phyloP scores from a whole-genome alignment of 306 rosid genomes.

The Betula pendula region DNA sequence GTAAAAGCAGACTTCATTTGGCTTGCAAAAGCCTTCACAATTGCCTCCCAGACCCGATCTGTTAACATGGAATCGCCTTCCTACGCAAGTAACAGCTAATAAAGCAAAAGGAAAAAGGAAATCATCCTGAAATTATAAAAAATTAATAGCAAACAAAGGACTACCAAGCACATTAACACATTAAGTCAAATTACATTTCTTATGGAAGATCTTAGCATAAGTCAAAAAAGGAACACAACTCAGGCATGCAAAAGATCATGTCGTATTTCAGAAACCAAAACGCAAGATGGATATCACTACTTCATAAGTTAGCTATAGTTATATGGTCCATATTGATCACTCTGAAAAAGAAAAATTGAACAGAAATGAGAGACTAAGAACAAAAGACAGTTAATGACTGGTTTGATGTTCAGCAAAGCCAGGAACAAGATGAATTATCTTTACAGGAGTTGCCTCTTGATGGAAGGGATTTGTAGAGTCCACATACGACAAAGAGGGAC shows the following conservation, averaged over 20 bases:
- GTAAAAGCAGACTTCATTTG: conserved; percentile 98
- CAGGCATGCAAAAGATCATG: conserved; percentile 2
- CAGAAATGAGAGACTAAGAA: not conserved
- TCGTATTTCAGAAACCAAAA: not conserved
- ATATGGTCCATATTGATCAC: not conserved
- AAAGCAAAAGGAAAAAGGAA: conserved; percentile 27
- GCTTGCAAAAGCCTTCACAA: conserved; percentile 86
- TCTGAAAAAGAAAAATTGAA: not conserved
- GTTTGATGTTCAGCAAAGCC: not conserved
- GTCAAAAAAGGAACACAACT: conserved; percentile 26
- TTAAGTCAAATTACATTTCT: conserved; percentile 6
- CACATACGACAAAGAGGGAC: too few species aligned
- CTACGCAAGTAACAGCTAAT: conserved; percentile 40
- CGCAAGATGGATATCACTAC: not conserved
- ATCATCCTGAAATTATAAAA: not conserved
- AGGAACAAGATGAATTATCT: not conserved
- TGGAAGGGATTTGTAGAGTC: not conserved
- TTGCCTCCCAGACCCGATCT: conserved; percentile 91
- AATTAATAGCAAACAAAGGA: not conserved
- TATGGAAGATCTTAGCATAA: conserved; percentile 14
- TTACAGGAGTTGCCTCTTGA: not conserved
- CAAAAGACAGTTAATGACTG: not conserved
- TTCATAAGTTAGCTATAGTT: not conserved
- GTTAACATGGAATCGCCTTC: conserved; percentile 93
- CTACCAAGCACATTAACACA: not conserved